These are phyloP conservation scores for Elaeagnus macrophylla DNA, from an alignment of 306 rosid species.

Conservation along the genomic window DNA sequence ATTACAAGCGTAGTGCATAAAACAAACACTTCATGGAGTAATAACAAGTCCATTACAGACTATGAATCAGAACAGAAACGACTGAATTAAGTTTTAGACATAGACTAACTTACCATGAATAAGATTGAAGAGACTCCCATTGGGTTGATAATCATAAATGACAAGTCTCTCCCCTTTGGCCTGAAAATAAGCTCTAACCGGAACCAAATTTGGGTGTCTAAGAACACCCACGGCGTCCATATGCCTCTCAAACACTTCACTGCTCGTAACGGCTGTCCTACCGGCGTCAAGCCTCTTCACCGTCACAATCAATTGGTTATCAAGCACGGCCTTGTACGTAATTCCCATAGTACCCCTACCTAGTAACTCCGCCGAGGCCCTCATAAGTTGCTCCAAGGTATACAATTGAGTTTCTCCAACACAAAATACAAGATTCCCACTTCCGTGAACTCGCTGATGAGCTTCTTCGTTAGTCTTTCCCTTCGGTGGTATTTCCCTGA, in stretches of 20 bases:
- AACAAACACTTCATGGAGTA: too few species aligned
- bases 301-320: slow-evolving; percentile 47
- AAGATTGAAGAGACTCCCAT: slow-evolving; percentile 82
- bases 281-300: slow-evolving; percentile 81
- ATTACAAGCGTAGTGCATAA: too few species aligned
- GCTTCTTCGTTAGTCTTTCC: slow-evolving; percentile 26
- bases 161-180: slow-evolving; percentile 81
- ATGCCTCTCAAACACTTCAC: slow-evolving; percentile 51
- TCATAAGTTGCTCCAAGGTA: slow-evolving; percentile 73
- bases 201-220: slow-evolving; percentile 76
- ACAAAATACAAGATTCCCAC: slow-evolving; percentile 61
- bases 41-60: too few species aligned
- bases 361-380: slow-evolving; percentile 83
- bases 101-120: slow-evolving; percentile 51
- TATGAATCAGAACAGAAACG: background rate
- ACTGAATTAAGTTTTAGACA: background rate
- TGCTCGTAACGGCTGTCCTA: slow-evolving; percentile 37
- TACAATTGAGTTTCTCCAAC: slow-evolving; percentile 52
- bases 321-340: slow-evolving; percentile 82
- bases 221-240: slow-evolving; percentile 62
- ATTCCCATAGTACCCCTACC: slow-evolving; percentile 80
- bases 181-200: slow-evolving; percentile 75
- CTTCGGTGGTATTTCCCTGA: slow-evolving; percentile 16
- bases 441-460: slow-evolving; percentile 25
- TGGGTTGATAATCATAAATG: slow-evolving; percentile 73